These are phyloP conservation scores for Graphiopsis chlorocephala DNA, from an alignment of 2,329 filamentous ascomycete genomes.

Conservation along the genomic window DNA sequence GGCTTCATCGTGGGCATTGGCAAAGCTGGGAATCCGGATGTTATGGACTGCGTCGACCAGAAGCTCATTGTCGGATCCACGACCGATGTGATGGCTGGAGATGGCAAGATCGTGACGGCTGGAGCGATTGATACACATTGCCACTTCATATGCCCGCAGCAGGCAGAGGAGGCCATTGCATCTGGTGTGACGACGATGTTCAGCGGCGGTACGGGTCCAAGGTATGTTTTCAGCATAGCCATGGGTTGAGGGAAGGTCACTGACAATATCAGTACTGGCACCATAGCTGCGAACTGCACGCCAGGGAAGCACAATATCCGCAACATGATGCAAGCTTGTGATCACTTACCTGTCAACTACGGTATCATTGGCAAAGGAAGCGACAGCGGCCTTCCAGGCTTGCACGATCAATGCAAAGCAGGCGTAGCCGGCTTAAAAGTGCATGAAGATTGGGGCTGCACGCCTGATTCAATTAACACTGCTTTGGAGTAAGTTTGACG, in stretches of 20 bases:
- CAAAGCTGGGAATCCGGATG: constrained; percentile 89
- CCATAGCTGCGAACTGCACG: constrained; percentile 86
- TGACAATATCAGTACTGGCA: constrained; percentile 63
- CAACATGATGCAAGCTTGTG: constrained; percentile 83
- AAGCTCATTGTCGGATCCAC: constrained; percentile 78
- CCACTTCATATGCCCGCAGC: constrained; percentile 90
- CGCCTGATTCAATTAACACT: constrained; percentile 82
- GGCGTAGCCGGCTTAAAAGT: constrained; percentile 86
- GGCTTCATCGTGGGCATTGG: constrained; percentile 82
- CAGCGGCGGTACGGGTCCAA: constrained; percentile 80
- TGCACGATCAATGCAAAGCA: constrained; percentile 74
- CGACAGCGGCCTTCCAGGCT: constrained; percentile 65
- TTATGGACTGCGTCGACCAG: constrained; percentile 80
- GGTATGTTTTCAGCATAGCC: background rate
- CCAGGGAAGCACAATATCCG: constrained; percentile 77
- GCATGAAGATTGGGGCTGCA: constrained; percentile 91
- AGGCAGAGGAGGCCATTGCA: constrained; percentile 74
- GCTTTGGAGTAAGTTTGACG: constrained; percentile 55
- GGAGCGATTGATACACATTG: constrained; percentile 86
- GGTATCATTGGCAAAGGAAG: constrained; percentile 92
- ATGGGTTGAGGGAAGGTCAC: background rate
- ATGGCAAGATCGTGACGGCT: constrained; percentile 83
- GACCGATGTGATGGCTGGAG: constrained; percentile 91
- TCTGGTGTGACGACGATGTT: constrained; percentile 85
- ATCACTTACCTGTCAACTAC: constrained; percentile 77